Evolutionary conservation across 1,284 basidiomycete species (phyloP).

Genomic region (Ceratobasidium sp.): DNA sequence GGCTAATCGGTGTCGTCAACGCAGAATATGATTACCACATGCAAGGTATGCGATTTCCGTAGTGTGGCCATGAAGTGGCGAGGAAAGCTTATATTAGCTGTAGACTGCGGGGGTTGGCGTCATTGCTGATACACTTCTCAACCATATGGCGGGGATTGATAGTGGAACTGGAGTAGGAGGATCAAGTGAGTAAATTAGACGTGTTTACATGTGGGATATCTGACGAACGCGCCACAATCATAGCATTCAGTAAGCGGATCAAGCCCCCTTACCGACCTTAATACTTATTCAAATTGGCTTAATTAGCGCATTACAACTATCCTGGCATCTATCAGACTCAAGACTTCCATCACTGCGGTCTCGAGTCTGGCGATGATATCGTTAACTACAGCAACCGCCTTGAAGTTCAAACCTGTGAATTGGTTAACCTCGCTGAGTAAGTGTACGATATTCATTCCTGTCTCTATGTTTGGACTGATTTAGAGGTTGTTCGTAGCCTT

Average conservation of each 20-base stretch:
- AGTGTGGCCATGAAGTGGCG: background rate
- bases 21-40: constrained; percentile 50
- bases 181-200: constrained; percentile 29
- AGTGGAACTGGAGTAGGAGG: constrained; percentile 49
- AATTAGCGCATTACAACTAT: constrained; percentile 49
- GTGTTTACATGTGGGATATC: background rate
- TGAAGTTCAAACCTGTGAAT: constrained; percentile 69
- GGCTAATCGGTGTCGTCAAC: background rate
- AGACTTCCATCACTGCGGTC: constrained; percentile 50
- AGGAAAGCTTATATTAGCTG: background rate
- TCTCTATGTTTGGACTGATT: background rate
- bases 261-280: background rate
- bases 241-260: constrained; percentile 45
- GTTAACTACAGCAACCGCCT: constrained; percentile 64
- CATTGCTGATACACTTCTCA: constrained; percentile 49
- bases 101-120: constrained; percentile 50
- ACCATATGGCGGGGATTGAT: constrained; percentile 48
- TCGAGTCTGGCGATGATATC: constrained; percentile 42
- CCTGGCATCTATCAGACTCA: constrained; percentile 49
- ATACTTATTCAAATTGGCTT: background rate
- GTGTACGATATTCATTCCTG: constrained; percentile 22
- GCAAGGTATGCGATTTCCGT: constrained; percentile 19
- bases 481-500: constrained; percentile 49
- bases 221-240: background rate
- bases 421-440: constrained; percentile 50